Evolutionary conservation across 768 basidiomycete species (phyloP), one percentile per base, ranked within the genome.

Genomic region (Gymnopilus dilepis): DNA sequence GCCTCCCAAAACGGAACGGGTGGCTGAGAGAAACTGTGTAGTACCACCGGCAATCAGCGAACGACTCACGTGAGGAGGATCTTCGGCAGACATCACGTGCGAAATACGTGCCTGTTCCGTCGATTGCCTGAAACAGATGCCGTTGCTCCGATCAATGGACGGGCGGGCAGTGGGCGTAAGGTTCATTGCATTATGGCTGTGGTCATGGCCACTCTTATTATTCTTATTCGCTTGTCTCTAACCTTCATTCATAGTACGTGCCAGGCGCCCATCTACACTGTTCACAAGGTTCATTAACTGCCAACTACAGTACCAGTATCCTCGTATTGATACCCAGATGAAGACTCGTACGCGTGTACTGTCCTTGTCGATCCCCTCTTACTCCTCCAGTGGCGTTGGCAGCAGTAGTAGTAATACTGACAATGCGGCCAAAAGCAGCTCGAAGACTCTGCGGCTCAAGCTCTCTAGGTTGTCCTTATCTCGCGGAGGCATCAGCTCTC

Each of bases 11-110:
- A 61, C 42, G 69, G 67, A 63, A 60, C 56, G 65, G 61, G 73
- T 63, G 74, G 72, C 73, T 76, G 72, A 73, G 64, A 59, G 66
- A 51, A 73, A 76, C 77, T 78, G 67, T 78, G 69, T 63, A 80
- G 78, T 73, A 69, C 72, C 63, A 65, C 60, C 75, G 79, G 77
- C 70, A 72, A 69, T 59, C 64, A 40, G 78, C 77, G 76, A 15
- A 37, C 37, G 22, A 21, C 1, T 24, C 24, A 28, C 13, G 5
- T 31, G 26, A 28, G 47, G n/a, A n/a, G n/a, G n/a, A n/a, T n/a
- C n/a, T n/a, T 30, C 15, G 51, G 45, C 13, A 17, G 19, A 15
- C 9, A 6, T 9, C 22, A 26, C 43, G 43, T 47, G 43, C 6
- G 24, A 4, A 12, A 7, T 12, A 24, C 7, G 26, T 6, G 7